Evolutionary conservation across 179 eudicot species (phyloP).

Genomic region (Spergularia azorica): DNA sequence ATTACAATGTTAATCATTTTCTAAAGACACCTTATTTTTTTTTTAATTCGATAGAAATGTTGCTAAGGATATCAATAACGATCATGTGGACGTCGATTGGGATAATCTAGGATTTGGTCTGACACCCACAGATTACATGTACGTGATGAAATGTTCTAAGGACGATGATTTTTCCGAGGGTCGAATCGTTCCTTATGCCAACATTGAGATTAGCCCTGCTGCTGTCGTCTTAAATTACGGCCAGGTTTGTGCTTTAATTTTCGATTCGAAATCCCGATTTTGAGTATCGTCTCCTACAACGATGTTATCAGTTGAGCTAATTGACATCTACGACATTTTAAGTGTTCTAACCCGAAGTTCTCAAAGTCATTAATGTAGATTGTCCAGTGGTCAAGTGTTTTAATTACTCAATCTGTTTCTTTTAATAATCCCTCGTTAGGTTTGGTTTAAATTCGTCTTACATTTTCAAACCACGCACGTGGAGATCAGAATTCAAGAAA

Average conservation of each 20-base stretch:
- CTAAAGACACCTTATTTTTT: neutral
- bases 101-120: constrained; percentile 66
- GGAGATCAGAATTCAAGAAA: too few species aligned
- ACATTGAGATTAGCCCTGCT: constrained; percentile 71
- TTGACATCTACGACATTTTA: too few species aligned
- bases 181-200: constrained; percentile 55
- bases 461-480: too few species aligned
- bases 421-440: too few species aligned
- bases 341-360: too few species aligned
- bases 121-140: constrained; percentile 69
- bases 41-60: neutral
- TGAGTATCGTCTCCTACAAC: too few species aligned
- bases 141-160: constrained; percentile 48
- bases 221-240: constrained; percentile 78
- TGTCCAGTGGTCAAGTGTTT: too few species aligned
- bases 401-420: too few species aligned
- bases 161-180: constrained; percentile 53
- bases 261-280: too few species aligned
- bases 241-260: constrained; percentile 3
- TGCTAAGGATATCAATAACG: constrained; percentile 35
- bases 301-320: too few species aligned
- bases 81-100: constrained; percentile 53
- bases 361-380: too few species aligned
- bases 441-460: too few species aligned
- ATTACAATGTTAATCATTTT: neutral